A percentile compares a stretch with the other conserved stretches of the same genome.
Evolutionary conservation across 305 asterid species (phyloP).

Genomic region (Ilex paraguariensis): DNA sequence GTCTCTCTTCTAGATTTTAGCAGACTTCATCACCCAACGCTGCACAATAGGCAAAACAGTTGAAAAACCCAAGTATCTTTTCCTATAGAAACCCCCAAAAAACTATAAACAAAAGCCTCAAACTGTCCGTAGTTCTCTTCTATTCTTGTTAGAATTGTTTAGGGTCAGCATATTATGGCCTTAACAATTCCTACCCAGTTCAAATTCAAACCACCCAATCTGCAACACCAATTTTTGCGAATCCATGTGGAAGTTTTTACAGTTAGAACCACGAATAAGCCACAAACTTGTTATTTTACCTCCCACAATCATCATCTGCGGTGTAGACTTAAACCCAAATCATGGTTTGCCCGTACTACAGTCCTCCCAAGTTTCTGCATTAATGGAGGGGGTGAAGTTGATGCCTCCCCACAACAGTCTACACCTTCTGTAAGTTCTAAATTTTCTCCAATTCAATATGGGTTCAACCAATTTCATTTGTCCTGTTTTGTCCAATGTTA

Average conservation of each 20-base stretch:
- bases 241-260: conserved; percentile 21
- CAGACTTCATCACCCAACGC: too few relatives aligned
- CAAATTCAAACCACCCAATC: conserved; percentile 39
- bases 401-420: conserved; percentile 34
- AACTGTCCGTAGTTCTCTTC: too few relatives aligned
- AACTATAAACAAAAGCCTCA: too few relatives aligned
- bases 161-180: conserved; percentile 28
- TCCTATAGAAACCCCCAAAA: too few relatives aligned
- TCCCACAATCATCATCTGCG: conserved; percentile 1
- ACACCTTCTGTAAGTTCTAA: conserved; percentile 45
- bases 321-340: conserved; percentile 19
- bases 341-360: conserved; percentile 15
- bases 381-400: conserved; percentile 39
- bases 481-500: not conserved
- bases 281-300: conserved; percentile 6
- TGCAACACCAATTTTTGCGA: conserved; percentile 16
- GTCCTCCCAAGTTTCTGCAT: conserved; percentile 36
- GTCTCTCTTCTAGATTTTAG: too few relatives aligned
- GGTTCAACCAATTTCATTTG: conserved; percentile 3
- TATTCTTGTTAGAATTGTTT: not conserved
- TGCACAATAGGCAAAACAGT: too few relatives aligned
- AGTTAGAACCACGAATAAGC: conserved; percentile 16
- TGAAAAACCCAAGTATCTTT: too few relatives aligned
- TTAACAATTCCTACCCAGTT: conserved; percentile 35
- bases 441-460: conserved; percentile 1